These are phyloP conservation scores for Tetrahymena borealis DNA, from an alignment of 73 alveolate genomes.

Conservation along the genomic window DNA sequence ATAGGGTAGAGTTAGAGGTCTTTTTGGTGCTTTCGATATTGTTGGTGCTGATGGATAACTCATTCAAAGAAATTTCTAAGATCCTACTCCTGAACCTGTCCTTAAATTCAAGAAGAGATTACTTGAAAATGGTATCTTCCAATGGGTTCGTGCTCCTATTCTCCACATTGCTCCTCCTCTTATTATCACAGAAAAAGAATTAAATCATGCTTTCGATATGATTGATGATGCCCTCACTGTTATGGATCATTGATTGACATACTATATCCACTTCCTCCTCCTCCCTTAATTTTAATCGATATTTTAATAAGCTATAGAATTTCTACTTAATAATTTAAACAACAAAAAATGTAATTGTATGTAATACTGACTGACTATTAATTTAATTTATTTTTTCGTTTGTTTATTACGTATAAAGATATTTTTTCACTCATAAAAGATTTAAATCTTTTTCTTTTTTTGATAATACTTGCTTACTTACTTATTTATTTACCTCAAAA, in stretches of 20 bases:
- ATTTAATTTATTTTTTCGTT: no score
- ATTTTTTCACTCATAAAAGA: no score
- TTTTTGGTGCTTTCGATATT: constrained; percentile 45
- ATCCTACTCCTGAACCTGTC: constrained; percentile 29
- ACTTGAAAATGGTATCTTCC: constrained; percentile 26
- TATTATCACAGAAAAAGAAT: constrained; percentile 34
- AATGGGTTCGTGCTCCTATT: constrained; percentile 41
- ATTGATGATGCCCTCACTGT: constrained; percentile 33
- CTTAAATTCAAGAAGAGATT: constrained; percentile 25
- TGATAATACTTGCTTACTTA: no score
- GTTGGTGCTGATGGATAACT: constrained; percentile 23
- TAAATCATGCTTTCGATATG: constrained; percentile 22
- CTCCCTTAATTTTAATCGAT: no score
- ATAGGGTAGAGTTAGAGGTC: constrained; percentile 48
- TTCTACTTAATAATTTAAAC: no score
- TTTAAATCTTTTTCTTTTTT: no score
- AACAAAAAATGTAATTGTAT: no score
- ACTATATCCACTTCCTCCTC: no score
- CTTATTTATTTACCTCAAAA: no score
- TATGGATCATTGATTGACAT: constrained; percentile 16
- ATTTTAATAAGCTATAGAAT: no score
- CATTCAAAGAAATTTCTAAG: background rate
- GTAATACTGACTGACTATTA: no score
- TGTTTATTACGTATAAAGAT: no score
- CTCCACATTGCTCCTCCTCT: constrained; percentile 44